Evolutionary conservation across 176 grass and related monocot species (phyloP), one percentile per base, ranked within the genome.

Genomic region (Poa annua): DNA sequence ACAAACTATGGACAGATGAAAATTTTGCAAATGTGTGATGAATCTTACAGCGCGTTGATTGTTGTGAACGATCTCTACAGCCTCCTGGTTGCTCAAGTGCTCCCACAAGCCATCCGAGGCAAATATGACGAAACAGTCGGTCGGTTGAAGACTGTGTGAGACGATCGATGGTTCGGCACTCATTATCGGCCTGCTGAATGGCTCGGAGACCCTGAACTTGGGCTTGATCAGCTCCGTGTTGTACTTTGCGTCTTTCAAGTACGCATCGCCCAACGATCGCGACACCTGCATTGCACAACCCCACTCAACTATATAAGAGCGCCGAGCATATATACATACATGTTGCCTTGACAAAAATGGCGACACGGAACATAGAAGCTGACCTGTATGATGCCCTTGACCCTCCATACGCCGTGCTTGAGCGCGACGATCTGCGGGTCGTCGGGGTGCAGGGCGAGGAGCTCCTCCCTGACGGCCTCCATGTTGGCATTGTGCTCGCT

Each of bases 351-450:
- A n/a, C 66, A 85, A 17, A 57, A 75, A 13, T 24, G 32, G 57
- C 11, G 66, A 65, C 67, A 73, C 9, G 45, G 11, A 45, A 45
- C 8, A 1, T 41, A 41, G 1, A 41, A 76, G 26, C 33, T 50
- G 17, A 99, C 96, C 96, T 99, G 96, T 81, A 99, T 99, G 59
- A 96, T 92, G 83, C 93, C 93, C 68, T 95, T 99, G 4, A 99
- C 77, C 83, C 96, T 88, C 96, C 96, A 99, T 68, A 94, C 93
- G 20, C 91, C 96, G 81, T 96, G 96, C 74, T 99, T 96, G 57
- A 94, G 86, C 32, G 84, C 84, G 62, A 99, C 96, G 81, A 99
- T 94, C 56, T 90, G 85, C 0, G 89, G 89, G 68, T 99, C 96
- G 61, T 99, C 83, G 3, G 91, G 93, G 63, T 99, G 96, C 12